Evolutionary conservation across 192 early-diverging fungal species (phyloP), one percentile per base, ranked within the genome.

Genomic region (Mortierella alpina): DNA sequence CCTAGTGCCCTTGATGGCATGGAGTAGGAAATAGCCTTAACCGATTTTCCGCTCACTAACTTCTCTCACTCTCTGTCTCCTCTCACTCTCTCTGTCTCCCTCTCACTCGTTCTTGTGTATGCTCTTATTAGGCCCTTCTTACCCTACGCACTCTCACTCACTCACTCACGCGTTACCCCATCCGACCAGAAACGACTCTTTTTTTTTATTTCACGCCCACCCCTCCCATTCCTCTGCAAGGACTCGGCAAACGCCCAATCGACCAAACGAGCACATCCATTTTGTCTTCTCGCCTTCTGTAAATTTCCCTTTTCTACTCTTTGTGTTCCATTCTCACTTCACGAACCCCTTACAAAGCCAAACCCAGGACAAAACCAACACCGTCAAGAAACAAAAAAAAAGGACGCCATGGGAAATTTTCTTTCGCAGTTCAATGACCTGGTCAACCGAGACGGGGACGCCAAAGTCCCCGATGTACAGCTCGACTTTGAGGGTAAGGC

Each of bases 401-500:
- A 74, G 55, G 23, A 18, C 22, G 31, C 8, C 48, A 87, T 87
- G 86, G 84, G 84, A 12, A 83, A 86, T 68, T 82, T 85, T 59
- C 70, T 86, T 17, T 85, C 84, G 23, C 84, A 86, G 60, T 78
- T 86, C 54, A 86, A 85, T 68, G 82, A 87, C 23, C 78, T 84
- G 60, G 70, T 80, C 70, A 80, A 63, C 70, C 66, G 66, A 42
- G 77, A 80, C 51, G 77, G 50, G 5, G 77, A 80, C 61, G 68
- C 66, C 7, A 80, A 80, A 42, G 86, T 88, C 39, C 90, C 88
- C 63, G 88, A 91, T 82, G 84, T 91, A 18, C 77, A 77, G 40
- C 84, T 91, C 20, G 88, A 89, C 79, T 84, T 91, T 75, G 88
- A 91, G 82, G 89, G 88, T 87, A 89, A 81, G 81, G 14, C 12